Conservation (phyloP, 352 stramenopile species). For the Phytophthora sp. region DNA sequence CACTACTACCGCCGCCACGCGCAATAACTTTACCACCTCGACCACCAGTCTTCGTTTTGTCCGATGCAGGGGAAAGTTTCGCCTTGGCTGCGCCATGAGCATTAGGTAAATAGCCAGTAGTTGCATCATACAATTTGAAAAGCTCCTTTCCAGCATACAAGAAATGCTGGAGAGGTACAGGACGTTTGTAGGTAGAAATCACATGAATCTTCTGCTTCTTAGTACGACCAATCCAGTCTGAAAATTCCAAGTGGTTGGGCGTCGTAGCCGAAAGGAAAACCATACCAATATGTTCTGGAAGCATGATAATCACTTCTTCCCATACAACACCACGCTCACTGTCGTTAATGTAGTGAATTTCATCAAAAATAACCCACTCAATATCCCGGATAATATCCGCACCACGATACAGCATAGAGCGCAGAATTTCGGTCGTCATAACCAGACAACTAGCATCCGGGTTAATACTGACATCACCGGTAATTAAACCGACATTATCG, state of each 20-base stretch:
- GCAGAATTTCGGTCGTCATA: conserved; percentile 99
- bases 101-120: conserved; percentile 58
- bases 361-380: conserved; percentile 97
- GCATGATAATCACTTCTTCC: conserved; percentile 98
- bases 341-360: conserved; percentile 99
- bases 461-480: conserved; percentile 97
- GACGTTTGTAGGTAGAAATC: conserved; percentile 96
- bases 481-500: conserved; percentile 97
- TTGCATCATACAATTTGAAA: conserved; percentile 81
- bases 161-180: conserved; percentile 96
- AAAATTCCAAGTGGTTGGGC: conserved; percentile 99
- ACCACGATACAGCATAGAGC: conserved; percentile 95
- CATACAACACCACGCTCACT: conserved; percentile 97
- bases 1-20: conserved; percentile 47
- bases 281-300: conserved; percentile 96
- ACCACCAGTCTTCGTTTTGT: conserved; percentile 57
- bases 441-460: conserved; percentile 96
- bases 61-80: conserved; percentile 65
- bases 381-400: conserved; percentile 98
- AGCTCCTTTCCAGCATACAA: conserved; percentile 95
- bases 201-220: conserved; percentile 98
- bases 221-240: conserved; percentile 98
- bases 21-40: conserved; percentile 33
- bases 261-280: conserved; percentile 99
- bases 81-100: conserved; percentile 66